Conservation (phyloP, 768 basidiomycete genomes). For the Dentipellis sp. region DNA sequence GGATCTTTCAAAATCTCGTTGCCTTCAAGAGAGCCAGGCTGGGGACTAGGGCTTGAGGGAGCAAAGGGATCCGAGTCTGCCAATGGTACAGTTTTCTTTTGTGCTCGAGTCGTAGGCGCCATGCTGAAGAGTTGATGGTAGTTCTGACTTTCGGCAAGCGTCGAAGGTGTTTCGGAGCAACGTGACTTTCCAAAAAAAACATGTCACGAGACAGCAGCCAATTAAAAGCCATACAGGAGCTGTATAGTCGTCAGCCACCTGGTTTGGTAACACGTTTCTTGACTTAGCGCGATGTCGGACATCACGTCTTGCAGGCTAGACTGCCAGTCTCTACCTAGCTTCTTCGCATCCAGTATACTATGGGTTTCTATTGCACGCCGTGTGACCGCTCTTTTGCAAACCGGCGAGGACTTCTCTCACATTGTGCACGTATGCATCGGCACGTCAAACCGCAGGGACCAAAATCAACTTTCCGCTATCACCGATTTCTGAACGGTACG, state of each 20-base stretch:
- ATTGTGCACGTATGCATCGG: neutral
- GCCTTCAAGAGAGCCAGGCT: neutral
- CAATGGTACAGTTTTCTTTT: too few relatives aligned
- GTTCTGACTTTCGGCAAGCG: too few relatives aligned
- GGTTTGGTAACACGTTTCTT: conserved; percentile 25
- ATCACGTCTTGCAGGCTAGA: conserved; percentile 42
- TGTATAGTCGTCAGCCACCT: neutral
- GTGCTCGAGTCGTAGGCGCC: too few relatives aligned
- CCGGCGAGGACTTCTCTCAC: neutral
- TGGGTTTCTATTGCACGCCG: conserved; percentile 41
- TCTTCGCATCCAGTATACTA: conserved; percentile 83
- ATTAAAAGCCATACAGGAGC: neutral
- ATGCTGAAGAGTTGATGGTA: too few relatives aligned
- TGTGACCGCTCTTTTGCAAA: neutral
- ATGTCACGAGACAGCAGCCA: neutral
- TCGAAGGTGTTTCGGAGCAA: too few relatives aligned
- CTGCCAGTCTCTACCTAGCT: conserved; percentile 26
- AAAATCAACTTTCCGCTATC: neutral
- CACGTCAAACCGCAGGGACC: neutral
- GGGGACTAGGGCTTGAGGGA: too few relatives aligned
- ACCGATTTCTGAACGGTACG: neutral
- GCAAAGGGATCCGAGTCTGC: too few relatives aligned
- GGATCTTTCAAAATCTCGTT: too few relatives aligned
- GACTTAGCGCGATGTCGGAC: conserved; percentile 84
- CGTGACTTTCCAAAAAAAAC: neutral